Conservation (phyloP, 208 protist species). For the Herpetomonas tarakana region DNA sequence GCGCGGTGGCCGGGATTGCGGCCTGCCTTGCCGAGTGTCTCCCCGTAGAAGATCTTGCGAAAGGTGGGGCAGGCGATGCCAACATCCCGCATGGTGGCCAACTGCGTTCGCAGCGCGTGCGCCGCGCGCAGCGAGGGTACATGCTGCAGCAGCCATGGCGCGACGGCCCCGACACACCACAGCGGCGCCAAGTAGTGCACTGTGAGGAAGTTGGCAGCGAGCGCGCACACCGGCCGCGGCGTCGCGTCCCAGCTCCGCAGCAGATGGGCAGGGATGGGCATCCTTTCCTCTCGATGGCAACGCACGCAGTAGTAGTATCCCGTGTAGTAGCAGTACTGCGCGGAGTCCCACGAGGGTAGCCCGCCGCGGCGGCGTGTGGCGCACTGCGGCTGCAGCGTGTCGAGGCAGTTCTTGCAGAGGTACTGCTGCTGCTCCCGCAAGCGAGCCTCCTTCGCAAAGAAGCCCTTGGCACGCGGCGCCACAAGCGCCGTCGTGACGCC, state of each 20-base stretch:
- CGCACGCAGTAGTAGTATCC: conserved; percentile 39
- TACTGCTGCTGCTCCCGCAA: conserved; percentile 12
- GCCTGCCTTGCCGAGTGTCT: neutral
- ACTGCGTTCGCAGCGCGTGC: conserved; percentile 23
- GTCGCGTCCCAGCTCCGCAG: conserved; percentile 42
- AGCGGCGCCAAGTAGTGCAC: conserved; percentile 24
- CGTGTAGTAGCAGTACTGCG: conserved; percentile 54
- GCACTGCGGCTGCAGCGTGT: conserved; percentile 7
- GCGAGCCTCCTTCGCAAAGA: conserved; percentile 19
- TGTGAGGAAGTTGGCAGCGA: conserved; percentile 23
- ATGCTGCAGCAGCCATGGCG: conserved; percentile 20
- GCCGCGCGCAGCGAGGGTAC: conserved; percentile 13
- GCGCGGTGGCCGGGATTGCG: no score
- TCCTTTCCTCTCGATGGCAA: conserved; percentile 19
- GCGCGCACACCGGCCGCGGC: conserved; percentile 23
- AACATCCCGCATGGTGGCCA: conserved; percentile 24
- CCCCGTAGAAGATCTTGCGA: conserved; percentile 24
- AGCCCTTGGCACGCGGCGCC: conserved; percentile 2
- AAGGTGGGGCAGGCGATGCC: conserved; percentile 26
- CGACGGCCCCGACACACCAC: conserved; percentile 26
- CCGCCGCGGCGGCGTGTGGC: neutral
- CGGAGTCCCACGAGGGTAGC: conserved; percentile 17
- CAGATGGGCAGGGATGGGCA: conserved; percentile 29
- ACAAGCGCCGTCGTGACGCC: neutral
- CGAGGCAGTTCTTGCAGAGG: conserved; percentile 28